These are phyloP conservation scores for Didymella segeticola DNA, from an alignment of 2,329 filamentous ascomycete genomes.

Conservation along the genomic window DNA sequence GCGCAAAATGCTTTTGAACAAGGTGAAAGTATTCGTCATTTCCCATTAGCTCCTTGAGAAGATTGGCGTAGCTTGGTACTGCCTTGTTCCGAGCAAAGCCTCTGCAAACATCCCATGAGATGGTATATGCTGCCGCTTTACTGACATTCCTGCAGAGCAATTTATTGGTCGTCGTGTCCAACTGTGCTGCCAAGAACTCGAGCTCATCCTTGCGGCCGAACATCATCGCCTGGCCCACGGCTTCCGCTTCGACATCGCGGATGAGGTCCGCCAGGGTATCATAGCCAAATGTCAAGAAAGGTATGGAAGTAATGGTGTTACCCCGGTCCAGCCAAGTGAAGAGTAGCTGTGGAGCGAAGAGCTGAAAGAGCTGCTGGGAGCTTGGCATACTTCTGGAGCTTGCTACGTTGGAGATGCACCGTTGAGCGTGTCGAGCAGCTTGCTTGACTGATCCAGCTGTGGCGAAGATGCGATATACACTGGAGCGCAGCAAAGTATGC, in stretches of 20 bases:
- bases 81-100: slow-evolving; percentile 47
- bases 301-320: slow-evolving; percentile 62
- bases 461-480: slow-evolving; percentile 94
- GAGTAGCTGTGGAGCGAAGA: slow-evolving; percentile 88
- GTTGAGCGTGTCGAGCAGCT: slow-evolving; percentile 73
- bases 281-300: slow-evolving; percentile 87
- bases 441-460: slow-evolving; percentile 75
- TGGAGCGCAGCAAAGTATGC: slow-evolving; percentile 84
- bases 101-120: slow-evolving; percentile 73
- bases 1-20: slow-evolving; percentile 73
- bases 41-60: slow-evolving; percentile 73
- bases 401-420: slow-evolving; percentile 73
- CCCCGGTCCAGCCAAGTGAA: slow-evolving; percentile 85
- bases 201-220: slow-evolving; percentile 72
- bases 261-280: slow-evolving; percentile 71
- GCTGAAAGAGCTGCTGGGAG: slow-evolving; percentile 74
- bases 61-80: slow-evolving; percentile 65
- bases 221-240: slow-evolving; percentile 82
- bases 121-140: slow-evolving; percentile 81
- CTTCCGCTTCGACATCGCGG: slow-evolving; percentile 74
- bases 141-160: slow-evolving; percentile 71
- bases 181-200: slow-evolving; percentile 62
- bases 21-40: slow-evolving; percentile 67
- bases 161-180: slow-evolving; percentile 26
- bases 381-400: slow-evolving; percentile 68